Percentiles rank a stretch among this genome's conserved stretches.
phyloP scores from a whole-genome alignment of 176 grass and related monocot genomes.

The Hyparrhenia diplandra region DNA sequence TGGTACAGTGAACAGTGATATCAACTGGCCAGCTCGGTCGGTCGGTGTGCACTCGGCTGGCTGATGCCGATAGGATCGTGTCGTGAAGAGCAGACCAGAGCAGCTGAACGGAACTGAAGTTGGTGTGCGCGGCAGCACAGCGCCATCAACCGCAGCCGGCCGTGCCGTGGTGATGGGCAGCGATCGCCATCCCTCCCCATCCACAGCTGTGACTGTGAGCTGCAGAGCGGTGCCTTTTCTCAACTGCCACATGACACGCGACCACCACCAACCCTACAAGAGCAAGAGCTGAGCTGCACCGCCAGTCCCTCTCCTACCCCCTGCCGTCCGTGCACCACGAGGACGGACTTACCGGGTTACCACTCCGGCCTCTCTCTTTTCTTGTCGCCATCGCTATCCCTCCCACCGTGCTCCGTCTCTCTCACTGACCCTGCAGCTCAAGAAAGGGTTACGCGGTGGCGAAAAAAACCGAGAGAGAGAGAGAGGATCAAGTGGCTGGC shows the following conservation, averaged over 20 bases:
- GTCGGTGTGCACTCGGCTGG: not conserved
- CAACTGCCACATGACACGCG: slow-evolving; percentile 47
- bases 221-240: slow-evolving; percentile 8
- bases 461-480: not conserved
- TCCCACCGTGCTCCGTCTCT: not conserved
- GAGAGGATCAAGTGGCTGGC: not conserved
- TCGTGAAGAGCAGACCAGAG: not conserved
- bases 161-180: not conserved
- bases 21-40: not conserved
- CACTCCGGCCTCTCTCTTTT: not conserved
- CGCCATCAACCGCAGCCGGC: not conserved
- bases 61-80: not conserved
- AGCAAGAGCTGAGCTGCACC: not conserved
- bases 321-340: slow-evolving; percentile 12
- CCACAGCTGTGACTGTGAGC: not conserved
- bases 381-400: not conserved
- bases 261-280: slow-evolving; percentile 4
- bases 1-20: not conserved
- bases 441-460: not conserved
- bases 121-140: not conserved
- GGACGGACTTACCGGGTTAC: not conserved
- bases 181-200: not conserved
- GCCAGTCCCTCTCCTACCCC: not conserved
- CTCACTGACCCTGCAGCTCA: not conserved
- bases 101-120: not conserved